Percentiles rank a stretch among this genome's conserved stretches.
Conservation (phyloP, 495 filamentous ascomycete genomes). For the Lineolata rhizophorae region DNA sequence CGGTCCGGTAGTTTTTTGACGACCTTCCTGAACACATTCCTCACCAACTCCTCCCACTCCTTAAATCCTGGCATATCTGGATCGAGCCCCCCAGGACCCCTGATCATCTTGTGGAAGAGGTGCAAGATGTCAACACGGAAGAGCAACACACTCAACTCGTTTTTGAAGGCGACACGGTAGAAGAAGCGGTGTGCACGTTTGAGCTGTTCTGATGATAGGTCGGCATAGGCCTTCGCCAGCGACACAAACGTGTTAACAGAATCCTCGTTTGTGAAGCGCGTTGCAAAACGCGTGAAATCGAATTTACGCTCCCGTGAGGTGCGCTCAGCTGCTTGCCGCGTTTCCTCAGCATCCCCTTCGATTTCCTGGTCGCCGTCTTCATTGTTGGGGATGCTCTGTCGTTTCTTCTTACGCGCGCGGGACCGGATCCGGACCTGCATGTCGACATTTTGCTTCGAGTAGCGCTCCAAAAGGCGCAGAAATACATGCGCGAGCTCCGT, state of each 20-base stretch:
- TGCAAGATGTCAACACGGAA: constrained; percentile 80
- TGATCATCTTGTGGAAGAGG: constrained; percentile 78
- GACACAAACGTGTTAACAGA: constrained; percentile 76
- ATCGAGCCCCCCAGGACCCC: constrained; percentile 64
- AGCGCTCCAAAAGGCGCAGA: constrained; percentile 74
- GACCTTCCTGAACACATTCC: constrained; percentile 34
- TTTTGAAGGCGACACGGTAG: constrained; percentile 85
- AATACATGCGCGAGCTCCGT: constrained; percentile 88
- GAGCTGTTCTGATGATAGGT: constrained; percentile 59
- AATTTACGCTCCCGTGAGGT: constrained; percentile 71
- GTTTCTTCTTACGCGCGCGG: constrained; percentile 36
- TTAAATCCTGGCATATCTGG: constrained; percentile 37
- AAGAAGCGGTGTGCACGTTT: constrained; percentile 93
- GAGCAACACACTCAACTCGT: constrained; percentile 68
- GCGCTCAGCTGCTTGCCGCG: constrained; percentile 53
- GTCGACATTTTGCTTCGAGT: constrained; percentile 84
- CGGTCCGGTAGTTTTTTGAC: constrained; percentile 67
- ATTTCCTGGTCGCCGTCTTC: constrained; percentile 6
- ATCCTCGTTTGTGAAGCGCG: constrained; percentile 59
- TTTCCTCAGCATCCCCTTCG: constrained; percentile 26
- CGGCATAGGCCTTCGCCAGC: constrained; percentile 60
- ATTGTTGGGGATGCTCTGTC: constrained; percentile 6
- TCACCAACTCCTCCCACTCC: constrained; percentile 81
- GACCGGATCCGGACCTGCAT: constrained; percentile 72
- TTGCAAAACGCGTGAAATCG: constrained; percentile 67